Conservation (phyloP, 768 basidiomycete species). For the Collybiopsis confluens region DNA sequence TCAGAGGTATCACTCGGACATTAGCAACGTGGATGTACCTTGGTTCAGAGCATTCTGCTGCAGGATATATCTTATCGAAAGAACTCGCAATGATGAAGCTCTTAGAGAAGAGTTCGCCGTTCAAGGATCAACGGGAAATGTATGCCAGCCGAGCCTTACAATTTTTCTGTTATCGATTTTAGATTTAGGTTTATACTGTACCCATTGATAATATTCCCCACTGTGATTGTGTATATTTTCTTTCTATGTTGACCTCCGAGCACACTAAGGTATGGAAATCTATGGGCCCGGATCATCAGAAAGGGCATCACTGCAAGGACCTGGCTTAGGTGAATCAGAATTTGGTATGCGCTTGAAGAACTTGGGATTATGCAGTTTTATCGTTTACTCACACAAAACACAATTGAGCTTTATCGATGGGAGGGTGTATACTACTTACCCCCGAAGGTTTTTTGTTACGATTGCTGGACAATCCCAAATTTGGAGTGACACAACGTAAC, state of each 20-base stretch:
- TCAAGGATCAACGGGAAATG: conserved; percentile 6
- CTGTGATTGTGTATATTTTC: not conserved
- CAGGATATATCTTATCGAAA: conserved; percentile 6
- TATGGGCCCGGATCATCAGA: conserved; percentile 1
- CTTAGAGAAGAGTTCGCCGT: conserved; percentile 6
- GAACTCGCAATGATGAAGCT: conserved; percentile 1
- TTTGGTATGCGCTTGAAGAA: no score
- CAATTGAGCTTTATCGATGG: no score
- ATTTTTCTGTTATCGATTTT: not conserved
- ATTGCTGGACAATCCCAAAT: no score
- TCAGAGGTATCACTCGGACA: not conserved
- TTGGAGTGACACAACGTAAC: no score
- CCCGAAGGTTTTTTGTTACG: no score
- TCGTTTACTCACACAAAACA: no score
- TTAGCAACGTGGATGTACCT: not conserved
- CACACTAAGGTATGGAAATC: not conserved
- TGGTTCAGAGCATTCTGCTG: not conserved
- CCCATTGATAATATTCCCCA: conserved; percentile 4
- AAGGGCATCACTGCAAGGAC: conserved; percentile 7
- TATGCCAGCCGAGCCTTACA: not conserved
- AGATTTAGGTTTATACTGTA: conserved; percentile 1
- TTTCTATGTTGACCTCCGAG: not conserved
- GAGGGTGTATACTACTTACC: no score
- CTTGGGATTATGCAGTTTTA: no score
- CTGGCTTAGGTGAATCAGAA: no score